A percentile compares a stretch with the other conserved stretches of the same genome.
These are phyloP conservation scores for Acanthamoeba sp. DNA, from an alignment of 208 protist species.

Conservation along the genomic window DNA sequence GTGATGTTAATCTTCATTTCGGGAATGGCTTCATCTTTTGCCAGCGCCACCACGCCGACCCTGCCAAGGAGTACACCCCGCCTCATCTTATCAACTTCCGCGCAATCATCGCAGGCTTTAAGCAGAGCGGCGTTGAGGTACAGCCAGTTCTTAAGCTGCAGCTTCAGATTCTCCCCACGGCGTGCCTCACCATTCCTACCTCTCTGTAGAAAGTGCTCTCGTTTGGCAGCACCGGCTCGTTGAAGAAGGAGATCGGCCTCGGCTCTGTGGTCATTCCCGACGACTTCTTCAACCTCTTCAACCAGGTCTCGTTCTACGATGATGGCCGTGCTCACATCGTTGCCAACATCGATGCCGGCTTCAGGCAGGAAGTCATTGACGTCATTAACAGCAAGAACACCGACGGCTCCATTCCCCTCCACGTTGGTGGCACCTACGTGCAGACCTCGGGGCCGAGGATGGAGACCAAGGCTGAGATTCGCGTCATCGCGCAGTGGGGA, in stretches of 20 bases:
- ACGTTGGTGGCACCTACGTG: slow-evolving; percentile 75
- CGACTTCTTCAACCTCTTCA: slow-evolving; percentile 78
- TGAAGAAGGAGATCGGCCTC: slow-evolving; percentile 65
- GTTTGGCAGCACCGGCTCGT: slow-evolving; percentile 68
- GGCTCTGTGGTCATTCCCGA: slow-evolving; percentile 76
- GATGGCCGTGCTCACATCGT: slow-evolving; percentile 75
- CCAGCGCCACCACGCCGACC: slow-evolving; percentile 77
- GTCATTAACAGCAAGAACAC: slow-evolving; percentile 33
- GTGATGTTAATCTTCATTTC: slow-evolving; percentile 67
- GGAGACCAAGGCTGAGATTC: slow-evolving; percentile 79
- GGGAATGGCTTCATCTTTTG: slow-evolving; percentile 75
- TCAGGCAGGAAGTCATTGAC: slow-evolving; percentile 58
- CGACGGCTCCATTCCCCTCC: background rate
- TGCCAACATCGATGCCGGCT: slow-evolving; percentile 43
- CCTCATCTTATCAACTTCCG: slow-evolving; percentile 79
- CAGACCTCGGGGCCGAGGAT: slow-evolving; percentile 79
- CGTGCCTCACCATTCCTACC: background rate
- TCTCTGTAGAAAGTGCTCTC: slow-evolving; percentile 35
- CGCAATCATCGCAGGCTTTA: slow-evolving; percentile 68
- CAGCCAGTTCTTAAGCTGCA: background rate
- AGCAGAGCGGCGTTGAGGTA: slow-evolving; percentile 64
- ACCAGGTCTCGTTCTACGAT: slow-evolving; percentile 69
- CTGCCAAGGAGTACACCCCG: slow-evolving; percentile 70
- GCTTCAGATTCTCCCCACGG: background rate
- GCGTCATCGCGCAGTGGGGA: slow-evolving; percentile 60